Conservation (phyloP, 441 rosid genomes). For the Syzygium malaccense region DNA sequence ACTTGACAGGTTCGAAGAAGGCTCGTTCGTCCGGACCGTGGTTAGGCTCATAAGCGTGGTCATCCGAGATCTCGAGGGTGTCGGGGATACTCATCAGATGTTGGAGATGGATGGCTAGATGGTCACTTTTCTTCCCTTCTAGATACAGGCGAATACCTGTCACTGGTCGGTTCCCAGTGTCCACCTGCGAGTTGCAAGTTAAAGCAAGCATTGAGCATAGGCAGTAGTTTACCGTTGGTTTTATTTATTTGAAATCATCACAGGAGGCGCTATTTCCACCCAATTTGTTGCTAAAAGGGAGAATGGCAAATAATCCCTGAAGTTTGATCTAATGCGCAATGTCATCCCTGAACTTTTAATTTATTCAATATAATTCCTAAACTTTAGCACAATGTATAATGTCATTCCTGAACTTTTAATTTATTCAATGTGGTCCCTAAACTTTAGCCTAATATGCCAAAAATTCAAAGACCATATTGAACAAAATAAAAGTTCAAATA, state of each 20-base stretch:
- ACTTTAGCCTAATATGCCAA: no score
- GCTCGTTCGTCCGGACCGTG: constrained; percentile 49
- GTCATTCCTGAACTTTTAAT: no score
- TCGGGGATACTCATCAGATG: constrained; percentile 67
- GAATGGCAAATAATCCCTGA: no score
- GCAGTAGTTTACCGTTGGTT: not conserved
- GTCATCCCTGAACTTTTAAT: no score
- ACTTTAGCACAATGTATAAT: no score
- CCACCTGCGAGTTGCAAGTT: constrained; percentile 42
- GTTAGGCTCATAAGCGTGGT: constrained; percentile 36
- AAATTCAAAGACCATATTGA: no score
- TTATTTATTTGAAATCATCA: not conserved
- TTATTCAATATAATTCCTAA: no score
- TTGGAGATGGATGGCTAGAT: constrained; percentile 84
- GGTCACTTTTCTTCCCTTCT: constrained; percentile 86
- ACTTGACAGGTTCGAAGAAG: constrained; percentile 78
- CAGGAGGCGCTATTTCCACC: no score
- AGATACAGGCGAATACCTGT: constrained; percentile 83
- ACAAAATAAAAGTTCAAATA: no score
- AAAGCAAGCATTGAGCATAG: not conserved
- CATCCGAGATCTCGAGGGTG: constrained; percentile 51
- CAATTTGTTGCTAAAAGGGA: no score
- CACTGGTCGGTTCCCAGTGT: constrained; percentile 69
- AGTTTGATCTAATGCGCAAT: no score
- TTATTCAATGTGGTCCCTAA: no score